A percentile compares a stretch with the other conserved stretches of the same genome.
Evolutionary conservation across 2,329 filamentous ascomycete genomes (phyloP).

Genomic region (Pestalotiopsis sp.): DNA sequence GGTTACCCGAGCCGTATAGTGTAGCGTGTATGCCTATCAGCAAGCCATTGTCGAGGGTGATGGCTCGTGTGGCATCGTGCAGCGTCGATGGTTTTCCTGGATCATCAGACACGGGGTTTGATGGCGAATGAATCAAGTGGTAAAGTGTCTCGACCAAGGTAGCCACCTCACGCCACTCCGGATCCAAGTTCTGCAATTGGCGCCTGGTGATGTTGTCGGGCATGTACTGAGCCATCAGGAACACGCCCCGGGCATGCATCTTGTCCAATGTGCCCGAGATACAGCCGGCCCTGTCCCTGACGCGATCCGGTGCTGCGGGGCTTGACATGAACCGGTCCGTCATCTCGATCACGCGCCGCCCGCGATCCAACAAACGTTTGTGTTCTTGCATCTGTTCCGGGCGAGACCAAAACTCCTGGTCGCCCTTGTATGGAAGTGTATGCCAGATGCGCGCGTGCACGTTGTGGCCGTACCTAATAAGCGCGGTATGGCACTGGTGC

Average conservation of each 20-base stretch:
- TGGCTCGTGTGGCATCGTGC: background rate
- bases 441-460: constrained; percentile 9
- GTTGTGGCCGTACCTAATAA: background rate
- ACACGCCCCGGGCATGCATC: background rate
- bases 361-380: background rate
- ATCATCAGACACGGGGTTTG: no score
- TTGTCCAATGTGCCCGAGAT: constrained; percentile 7
- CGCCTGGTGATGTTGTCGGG: constrained; percentile 9
- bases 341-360: constrained; percentile 4
- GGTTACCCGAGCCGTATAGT: background rate
- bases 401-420: constrained; percentile 11
- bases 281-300: background rate
- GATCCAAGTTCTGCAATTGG: background rate
- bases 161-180: background rate
- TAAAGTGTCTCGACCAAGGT: background rate
- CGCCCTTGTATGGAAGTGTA: constrained; percentile 11
- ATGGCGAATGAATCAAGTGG: background rate
- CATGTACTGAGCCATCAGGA: constrained; percentile 5
- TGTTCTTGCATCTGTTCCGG: constrained; percentile 6
- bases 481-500: background rate
- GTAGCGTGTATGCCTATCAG: constrained; percentile 8
- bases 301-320: background rate
- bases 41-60: constrained; percentile 13
- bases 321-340: constrained; percentile 1
- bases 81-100: background rate